These are phyloP conservation scores for Stagonosporopsis chrysanthemi DNA, from an alignment of 2,329 filamentous ascomycete species.

Conservation along the genomic window DNA sequence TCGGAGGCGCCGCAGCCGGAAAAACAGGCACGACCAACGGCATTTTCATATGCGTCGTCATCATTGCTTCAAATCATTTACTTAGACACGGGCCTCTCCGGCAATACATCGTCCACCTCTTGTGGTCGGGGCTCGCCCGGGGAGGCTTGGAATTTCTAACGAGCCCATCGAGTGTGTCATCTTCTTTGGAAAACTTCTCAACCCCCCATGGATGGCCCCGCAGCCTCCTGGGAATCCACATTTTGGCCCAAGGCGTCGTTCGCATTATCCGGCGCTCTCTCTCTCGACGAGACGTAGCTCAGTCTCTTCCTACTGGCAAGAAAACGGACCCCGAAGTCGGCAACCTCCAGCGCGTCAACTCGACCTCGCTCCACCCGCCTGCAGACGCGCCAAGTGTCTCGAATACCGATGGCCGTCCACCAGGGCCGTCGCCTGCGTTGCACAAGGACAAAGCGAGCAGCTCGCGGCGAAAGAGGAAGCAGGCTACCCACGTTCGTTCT, in stretches of 20 bases:
- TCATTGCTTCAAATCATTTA: conserved; percentile 65
- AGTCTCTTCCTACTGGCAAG: conserved; percentile 47
- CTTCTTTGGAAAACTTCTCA: conserved; percentile 47
- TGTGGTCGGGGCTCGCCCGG: conserved; percentile 51
- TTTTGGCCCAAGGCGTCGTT: conserved; percentile 75
- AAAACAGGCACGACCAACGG: conserved; percentile 74
- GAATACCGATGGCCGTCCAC: conserved; percentile 59
- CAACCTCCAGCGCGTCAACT: conserved; percentile 45
- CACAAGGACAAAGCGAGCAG: conserved; percentile 66
- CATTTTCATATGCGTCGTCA: conserved; percentile 73
- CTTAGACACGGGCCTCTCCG: conserved; percentile 61
- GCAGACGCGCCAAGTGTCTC: conserved; percentile 57
- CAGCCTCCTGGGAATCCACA: conserved; percentile 76
- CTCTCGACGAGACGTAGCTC: conserved; percentile 46
- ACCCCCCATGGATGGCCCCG: conserved; percentile 70
- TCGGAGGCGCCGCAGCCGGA: conserved; percentile 80
- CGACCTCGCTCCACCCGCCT: conserved; percentile 53
- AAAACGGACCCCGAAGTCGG: conserved; percentile 68
- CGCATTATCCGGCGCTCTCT: conserved; percentile 67
- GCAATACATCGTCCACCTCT: conserved; percentile 51
- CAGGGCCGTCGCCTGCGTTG: conserved; percentile 58
- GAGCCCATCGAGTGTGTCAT: conserved; percentile 48
- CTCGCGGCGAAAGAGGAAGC: conserved; percentile 87
- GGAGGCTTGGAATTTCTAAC: conserved; percentile 51
- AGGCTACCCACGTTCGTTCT: conserved; percentile 88